These are phyloP conservation scores for Francoa sonchifolia DNA, from an alignment of 441 rosid species.

Conservation along the genomic window DNA sequence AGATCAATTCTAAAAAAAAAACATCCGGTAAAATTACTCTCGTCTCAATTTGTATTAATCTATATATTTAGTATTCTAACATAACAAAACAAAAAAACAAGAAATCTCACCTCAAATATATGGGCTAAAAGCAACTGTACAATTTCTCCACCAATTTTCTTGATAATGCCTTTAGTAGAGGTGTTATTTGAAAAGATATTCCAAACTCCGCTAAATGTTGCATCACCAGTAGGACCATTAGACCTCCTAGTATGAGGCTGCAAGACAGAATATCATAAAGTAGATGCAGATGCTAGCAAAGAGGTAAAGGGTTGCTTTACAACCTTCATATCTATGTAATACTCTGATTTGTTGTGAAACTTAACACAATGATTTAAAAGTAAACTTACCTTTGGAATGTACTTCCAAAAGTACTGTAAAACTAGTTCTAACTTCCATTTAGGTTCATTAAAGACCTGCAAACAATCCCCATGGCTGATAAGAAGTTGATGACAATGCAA, in stretches of 20 bases:
- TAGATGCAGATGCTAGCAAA: not conserved
- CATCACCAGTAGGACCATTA: slow-evolving; percentile 24
- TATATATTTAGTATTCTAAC: not conserved
- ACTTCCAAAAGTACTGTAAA: slow-evolving; percentile 52
- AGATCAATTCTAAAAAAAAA: no score
- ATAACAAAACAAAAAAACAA: not conserved
- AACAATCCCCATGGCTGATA: slow-evolving; percentile 2
- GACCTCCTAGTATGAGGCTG: slow-evolving; percentile 70
- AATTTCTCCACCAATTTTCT: slow-evolving; percentile 37
- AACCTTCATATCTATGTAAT: not conserved
- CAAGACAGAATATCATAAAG: slow-evolving; percentile 7
- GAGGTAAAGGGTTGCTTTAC: not conserved
- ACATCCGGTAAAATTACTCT: not conserved
- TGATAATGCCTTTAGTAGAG: slow-evolving; percentile 31
- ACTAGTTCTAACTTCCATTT: slow-evolving; percentile 78
- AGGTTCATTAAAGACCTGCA: slow-evolving; percentile 57
- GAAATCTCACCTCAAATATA: slow-evolving; percentile 52
- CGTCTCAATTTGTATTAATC: not conserved
- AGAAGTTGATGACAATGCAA: no score
- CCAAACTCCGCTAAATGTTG: slow-evolving; percentile 41
- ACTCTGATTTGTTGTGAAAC: not conserved
- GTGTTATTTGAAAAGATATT: slow-evolving; percentile 35
- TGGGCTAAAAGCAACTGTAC: slow-evolving; percentile 75
- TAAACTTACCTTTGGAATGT: slow-evolving; percentile 42
- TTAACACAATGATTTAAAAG: not conserved